These are phyloP conservation scores for Aspergillus ellipticus DNA, from an alignment of 495 filamentous ascomycete genomes.

Conservation along the genomic window DNA sequence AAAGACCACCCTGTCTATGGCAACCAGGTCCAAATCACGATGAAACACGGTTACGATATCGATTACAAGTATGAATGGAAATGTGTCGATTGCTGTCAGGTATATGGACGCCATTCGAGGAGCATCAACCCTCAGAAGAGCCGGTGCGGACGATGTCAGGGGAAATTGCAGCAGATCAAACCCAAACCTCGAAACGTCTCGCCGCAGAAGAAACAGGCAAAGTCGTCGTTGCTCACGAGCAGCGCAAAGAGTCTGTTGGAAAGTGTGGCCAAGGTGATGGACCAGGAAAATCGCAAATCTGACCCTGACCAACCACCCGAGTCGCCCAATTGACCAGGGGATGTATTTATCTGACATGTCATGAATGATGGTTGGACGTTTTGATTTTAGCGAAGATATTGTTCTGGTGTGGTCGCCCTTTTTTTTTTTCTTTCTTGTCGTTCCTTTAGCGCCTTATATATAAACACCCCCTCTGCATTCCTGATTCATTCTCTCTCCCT, in stretches of 20 bases:
- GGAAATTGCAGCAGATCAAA: constrained; percentile 68
- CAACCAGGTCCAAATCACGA: constrained; percentile 69
- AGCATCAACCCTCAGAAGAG: constrained; percentile 66
- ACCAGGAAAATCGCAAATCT: too few relatives aligned
- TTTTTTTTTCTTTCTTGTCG: too few relatives aligned
- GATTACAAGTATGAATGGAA: constrained; percentile 86
- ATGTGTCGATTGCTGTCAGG: constrained; percentile 63
- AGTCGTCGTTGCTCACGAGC: constrained; percentile 1
- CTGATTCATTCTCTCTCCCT: too few relatives aligned
- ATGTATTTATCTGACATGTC: too few relatives aligned
- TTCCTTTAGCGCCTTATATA: too few relatives aligned
- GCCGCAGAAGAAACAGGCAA: constrained; percentile 50
- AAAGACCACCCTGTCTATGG: constrained; percentile 38
- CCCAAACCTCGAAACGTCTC: constrained; percentile 61
- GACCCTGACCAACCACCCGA: too few relatives aligned
- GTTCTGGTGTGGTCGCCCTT: too few relatives aligned
- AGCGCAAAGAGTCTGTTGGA: not conserved
- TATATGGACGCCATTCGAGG: constrained; percentile 77
- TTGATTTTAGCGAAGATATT: too few relatives aligned
- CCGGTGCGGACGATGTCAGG: constrained; percentile 68
- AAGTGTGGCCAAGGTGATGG: constrained; percentile 7
- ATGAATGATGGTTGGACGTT: too few relatives aligned
- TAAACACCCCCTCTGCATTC: too few relatives aligned
- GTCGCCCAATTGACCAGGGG: too few relatives aligned
- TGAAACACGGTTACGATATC: constrained; percentile 83